Base-by-base conservation (phyloP, 495 filamentous ascomycete species). In the Eremomyces bilateralis region DNA sequence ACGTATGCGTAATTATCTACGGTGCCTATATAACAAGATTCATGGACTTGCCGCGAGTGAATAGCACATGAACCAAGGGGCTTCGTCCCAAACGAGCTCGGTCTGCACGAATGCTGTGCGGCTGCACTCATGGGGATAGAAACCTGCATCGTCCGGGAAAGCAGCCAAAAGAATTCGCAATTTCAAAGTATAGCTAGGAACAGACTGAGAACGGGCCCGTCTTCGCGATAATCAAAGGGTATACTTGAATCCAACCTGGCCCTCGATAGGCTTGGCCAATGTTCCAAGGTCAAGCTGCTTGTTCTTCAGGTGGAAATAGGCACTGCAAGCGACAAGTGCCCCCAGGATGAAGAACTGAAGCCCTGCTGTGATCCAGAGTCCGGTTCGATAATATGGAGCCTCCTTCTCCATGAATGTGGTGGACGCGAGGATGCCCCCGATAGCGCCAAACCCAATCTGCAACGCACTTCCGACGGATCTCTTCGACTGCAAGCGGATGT, bases 381-480 rank as follows among this genome's bases (percentile, higher is more conserved):
- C 24, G 13, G 6, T 27, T 13, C 6, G 8, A 29, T 42, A 42
- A 3, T 30, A 15, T 2, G 42, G 42, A 10, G 34, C 39, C 21
- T 45, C 42, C 39, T 42, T 3, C 21, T 34, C 13, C 16, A 34
- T 15, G 27, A 45, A 45, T 4, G 36, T 24, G 18, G 27, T 33
- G 4, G 34, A 27, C 2, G 39, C 42, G 2, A 34, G 29, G 21
- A 45, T 42, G n/a, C 42, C 42, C 3, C 42, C 42, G 17, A 28
- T 33, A 1, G 34, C 42, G 13, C 40, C 40, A n/a, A 25, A 28
- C 5, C 35, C 33, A 11, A 57, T 40, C 25, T 53, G 50, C 16
- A 57, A 29, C n/a, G 52, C 53, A 17, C 42, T 46, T 3, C 41
- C 49, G 15, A 57, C 45, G 13, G 37, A 28, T 21, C 42, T 20